phyloP scores from a whole-genome alignment of 2,329 filamentous ascomycete species.

The Fusarium sp. region DNA sequence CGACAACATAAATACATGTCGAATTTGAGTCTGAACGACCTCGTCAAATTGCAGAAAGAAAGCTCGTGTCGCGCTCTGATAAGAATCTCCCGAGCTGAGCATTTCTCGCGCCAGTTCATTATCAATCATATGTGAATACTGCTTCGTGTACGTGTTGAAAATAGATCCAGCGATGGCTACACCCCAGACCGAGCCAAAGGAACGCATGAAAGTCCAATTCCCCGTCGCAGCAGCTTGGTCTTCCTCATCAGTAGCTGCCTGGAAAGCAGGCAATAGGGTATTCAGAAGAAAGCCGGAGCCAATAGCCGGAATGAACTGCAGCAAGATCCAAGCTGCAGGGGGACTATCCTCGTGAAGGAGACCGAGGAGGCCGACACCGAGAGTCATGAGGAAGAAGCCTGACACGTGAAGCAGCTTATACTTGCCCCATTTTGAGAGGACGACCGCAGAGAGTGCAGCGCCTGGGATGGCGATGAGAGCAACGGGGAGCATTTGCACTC shows the following conservation, averaged over 20 bases:
- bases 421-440: conserved; percentile 48
- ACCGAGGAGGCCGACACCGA: conserved; percentile 55
- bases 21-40: conserved; percentile 33
- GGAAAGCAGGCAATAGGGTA: conserved; percentile 56
- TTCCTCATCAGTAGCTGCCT: conserved; percentile 48
- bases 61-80: conserved; percentile 40
- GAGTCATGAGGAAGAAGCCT: conserved; percentile 51
- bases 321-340: conserved; percentile 51
- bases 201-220: conserved; percentile 56
- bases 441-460: conserved; percentile 40
- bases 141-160: conserved; percentile 49
- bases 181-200: conserved; percentile 57
- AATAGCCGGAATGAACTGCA: conserved; percentile 53
- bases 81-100: conserved; percentile 43
- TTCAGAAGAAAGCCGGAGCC: conserved; percentile 57
- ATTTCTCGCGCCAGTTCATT: conserved; percentile 19
- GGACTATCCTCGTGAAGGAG: conserved; percentile 49
- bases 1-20: conserved; percentile 39
- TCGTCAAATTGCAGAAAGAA: conserved; percentile 40
- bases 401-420: conserved; percentile 50
- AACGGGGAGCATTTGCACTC: conserved; percentile 48
- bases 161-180: conserved; percentile 56
- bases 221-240: conserved; percentile 51
- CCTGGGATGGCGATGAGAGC: conserved; percentile 46
- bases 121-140: conserved; percentile 37